Evolutionary conservation across 2,329 filamentous ascomycete species (phyloP).

Genomic region (Fusarium hostae): DNA sequence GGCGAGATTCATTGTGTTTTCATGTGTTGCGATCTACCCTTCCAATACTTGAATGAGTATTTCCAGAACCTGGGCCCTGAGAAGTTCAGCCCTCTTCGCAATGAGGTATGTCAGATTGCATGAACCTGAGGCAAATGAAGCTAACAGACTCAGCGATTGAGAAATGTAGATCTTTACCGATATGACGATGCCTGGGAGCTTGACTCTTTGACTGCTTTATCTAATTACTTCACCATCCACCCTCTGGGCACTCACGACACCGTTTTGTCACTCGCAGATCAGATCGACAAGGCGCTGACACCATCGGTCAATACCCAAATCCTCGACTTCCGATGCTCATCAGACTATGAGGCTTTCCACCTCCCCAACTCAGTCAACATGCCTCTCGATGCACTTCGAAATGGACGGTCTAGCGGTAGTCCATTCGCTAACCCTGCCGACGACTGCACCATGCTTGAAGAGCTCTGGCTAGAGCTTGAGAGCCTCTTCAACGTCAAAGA

Average conservation of each 20-base stretch:
- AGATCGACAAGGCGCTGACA: constrained; percentile 43
- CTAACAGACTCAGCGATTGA: constrained; percentile 54
- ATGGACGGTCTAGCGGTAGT: constrained; percentile 42
- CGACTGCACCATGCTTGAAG: constrained; percentile 56
- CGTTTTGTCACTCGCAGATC: constrained; percentile 40
- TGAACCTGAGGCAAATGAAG: accelerated
- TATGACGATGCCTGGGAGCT: constrained; percentile 68
- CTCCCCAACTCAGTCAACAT: constrained; percentile 59
- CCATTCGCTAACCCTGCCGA: constrained; percentile 57
- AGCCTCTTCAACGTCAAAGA: constrained; percentile 52
- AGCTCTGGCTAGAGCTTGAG: constrained; percentile 62
- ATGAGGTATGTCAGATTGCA: constrained; percentile 47
- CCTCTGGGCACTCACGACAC: constrained; percentile 41
- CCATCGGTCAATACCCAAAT: constrained; percentile 50
- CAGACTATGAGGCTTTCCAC: constrained; percentile 56
- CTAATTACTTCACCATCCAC: constrained; percentile 48
- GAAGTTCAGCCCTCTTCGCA: constrained; percentile 60
- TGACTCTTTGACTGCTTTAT: constrained; percentile 53
- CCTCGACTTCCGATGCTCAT: constrained; percentile 56
- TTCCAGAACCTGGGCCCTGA: constrained; percentile 63
- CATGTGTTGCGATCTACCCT: constrained; percentile 70
- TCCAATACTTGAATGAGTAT: constrained; percentile 70
- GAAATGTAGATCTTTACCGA: constrained; percentile 62
- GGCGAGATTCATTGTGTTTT: constrained; percentile 66
- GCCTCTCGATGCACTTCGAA: constrained; percentile 54